Conservation (phyloP, 1,284 basidiomycete species). For the Sanguinoderma infundibulare region DNA sequence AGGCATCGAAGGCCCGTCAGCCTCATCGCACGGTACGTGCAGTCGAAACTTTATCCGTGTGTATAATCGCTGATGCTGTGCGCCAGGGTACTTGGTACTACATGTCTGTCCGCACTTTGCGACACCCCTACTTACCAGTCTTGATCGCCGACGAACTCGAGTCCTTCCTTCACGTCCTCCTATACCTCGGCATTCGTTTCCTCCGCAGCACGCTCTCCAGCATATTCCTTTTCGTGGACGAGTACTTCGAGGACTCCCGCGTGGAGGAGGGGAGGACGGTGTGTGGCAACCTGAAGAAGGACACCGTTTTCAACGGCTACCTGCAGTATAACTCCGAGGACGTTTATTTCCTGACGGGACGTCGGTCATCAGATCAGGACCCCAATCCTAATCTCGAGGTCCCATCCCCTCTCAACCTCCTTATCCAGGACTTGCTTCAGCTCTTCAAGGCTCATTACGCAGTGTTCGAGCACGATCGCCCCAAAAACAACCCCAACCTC, state of each 20-base stretch:
- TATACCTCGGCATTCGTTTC: slow-evolving; percentile 10
- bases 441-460: neutral
- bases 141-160: slow-evolving; percentile 13
- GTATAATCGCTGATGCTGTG: neutral
- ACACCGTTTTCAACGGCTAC: neutral
- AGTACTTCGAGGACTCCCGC: neutral
- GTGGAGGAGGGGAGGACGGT: neutral
- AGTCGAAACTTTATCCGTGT: neutral
- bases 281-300: neutral
- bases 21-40: slow-evolving; percentile 3
- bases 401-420: neutral
- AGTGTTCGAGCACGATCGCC: neutral
- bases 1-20: neutral
- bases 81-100: slow-evolving; percentile 18
- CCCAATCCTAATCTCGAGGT: too few species aligned
- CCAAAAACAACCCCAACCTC: too few species aligned
- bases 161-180: slow-evolving; percentile 14
- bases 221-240: neutral
- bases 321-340: neutral
- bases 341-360: neutral
- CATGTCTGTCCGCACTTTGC: slow-evolving; percentile 6
- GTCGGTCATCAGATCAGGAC: neutral
- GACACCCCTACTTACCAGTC: neutral
- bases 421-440: neutral
- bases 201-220: neutral